phyloP scores from a whole-genome alignment of 768 basidiomycete species.

The Mycena rebaudengoi region DNA sequence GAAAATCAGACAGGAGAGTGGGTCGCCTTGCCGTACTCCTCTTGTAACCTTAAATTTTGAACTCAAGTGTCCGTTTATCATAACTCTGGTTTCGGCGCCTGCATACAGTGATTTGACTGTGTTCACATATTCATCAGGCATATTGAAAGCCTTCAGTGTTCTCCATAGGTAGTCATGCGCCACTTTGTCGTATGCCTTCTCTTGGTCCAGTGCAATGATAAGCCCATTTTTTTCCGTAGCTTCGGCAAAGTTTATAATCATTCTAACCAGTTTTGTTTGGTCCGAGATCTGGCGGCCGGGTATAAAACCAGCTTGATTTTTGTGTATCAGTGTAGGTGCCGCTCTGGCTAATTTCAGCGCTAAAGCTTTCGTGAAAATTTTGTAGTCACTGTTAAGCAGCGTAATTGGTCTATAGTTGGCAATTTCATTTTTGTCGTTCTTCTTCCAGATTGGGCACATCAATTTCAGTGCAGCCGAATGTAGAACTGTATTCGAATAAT shows the following conservation, averaged over 20 bases:
- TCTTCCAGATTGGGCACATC: background rate
- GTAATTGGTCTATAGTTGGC: background rate
- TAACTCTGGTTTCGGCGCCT: background rate
- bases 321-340: background rate
- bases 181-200: slow-evolving; percentile 16
- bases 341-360: background rate
- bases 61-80: slow-evolving; percentile 23
- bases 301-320: slow-evolving; percentile 29
- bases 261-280: slow-evolving; percentile 25
- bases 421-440: background rate
- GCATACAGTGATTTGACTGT: background rate
- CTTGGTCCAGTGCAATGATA: slow-evolving; percentile 18
- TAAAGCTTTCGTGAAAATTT: background rate
- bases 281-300: slow-evolving; percentile 27
- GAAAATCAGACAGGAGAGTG: slow-evolving; percentile 47
- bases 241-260: slow-evolving; percentile 13
- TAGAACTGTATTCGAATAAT: too few relatives aligned
- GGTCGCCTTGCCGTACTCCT: slow-evolving; percentile 42
- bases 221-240: slow-evolving; percentile 14
- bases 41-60: slow-evolving; percentile 15
- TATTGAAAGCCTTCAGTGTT: background rate
- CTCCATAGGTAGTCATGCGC: slow-evolving; percentile 24
- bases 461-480: too few relatives aligned
- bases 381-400: background rate
- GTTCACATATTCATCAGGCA: slow-evolving; percentile 17